phyloP scores from a whole-genome alignment of 805 yeast genomes.

The Teunomyces gatunensis region DNA sequence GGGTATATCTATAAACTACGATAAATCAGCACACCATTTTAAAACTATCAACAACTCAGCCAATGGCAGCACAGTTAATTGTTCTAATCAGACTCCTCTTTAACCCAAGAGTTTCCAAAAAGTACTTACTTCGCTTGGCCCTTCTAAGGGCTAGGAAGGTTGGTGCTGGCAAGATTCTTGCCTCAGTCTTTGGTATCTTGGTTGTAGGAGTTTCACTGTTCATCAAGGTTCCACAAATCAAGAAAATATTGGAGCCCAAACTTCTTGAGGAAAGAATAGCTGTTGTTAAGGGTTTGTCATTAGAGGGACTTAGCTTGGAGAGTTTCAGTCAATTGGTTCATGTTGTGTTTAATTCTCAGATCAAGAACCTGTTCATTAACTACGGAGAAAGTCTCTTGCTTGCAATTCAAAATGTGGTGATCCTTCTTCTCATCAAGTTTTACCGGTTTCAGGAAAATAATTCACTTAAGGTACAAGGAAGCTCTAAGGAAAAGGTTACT shows the following conservation, averaged over 20 bases:
- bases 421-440: constrained; percentile 34
- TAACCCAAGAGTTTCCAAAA: constrained; percentile 40
- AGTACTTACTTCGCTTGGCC: constrained; percentile 36
- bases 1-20: background rate
- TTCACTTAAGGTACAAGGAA: background rate
- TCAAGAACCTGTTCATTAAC: constrained; percentile 31
- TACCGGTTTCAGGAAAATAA: constrained; percentile 21
- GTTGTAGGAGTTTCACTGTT: constrained; percentile 38
- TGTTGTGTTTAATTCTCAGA: constrained; percentile 37
- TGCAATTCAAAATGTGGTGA: constrained; percentile 38
- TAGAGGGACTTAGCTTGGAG: constrained; percentile 36
- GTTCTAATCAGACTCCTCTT: constrained; percentile 31
- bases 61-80: constrained; percentile 6
- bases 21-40: background rate
- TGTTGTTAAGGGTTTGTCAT: constrained; percentile 38
- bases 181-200: constrained; percentile 30
- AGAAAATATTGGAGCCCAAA: constrained; percentile 29
- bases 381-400: constrained; percentile 41
- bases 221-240: constrained; percentile 41
- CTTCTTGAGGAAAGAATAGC: constrained; percentile 20
- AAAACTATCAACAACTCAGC: background rate
- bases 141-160: constrained; percentile 31
- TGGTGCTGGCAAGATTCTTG: constrained; percentile 32
- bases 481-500: background rate
- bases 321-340: constrained; percentile 36